Conservation (phyloP, 2,329 filamentous ascomycete genomes). For the Alternaria sp. region DNA sequence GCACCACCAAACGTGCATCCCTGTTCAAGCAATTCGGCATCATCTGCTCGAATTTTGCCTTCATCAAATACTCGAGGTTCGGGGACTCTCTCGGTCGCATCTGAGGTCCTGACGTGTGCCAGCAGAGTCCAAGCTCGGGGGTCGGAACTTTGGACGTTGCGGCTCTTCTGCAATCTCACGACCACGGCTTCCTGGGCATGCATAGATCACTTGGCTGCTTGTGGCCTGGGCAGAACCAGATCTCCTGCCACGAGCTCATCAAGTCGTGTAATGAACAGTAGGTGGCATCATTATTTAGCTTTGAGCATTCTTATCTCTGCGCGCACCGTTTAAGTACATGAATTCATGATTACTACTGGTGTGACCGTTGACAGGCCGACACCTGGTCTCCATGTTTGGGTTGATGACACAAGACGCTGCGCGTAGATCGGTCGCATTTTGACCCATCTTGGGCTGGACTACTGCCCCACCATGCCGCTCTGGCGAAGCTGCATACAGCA, state of each 20-base stretch:
- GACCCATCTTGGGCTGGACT: slow-evolving; percentile 3
- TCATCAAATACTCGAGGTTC: background rate
- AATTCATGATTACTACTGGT: background rate
- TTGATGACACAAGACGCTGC: slow-evolving; percentile 11
- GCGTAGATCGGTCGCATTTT: slow-evolving; percentile 16
- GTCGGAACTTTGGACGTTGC: background rate
- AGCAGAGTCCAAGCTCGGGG: background rate
- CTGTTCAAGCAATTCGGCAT: background rate
- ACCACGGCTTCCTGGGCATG: background rate
- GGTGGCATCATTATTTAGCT: background rate
- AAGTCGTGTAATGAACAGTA: background rate
- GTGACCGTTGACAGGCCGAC: background rate
- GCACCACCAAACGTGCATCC: background rate
- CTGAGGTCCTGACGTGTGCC: background rate
- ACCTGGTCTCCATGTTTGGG: background rate
- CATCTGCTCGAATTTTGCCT: background rate
- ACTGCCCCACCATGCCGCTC: slow-evolving; percentile 2
- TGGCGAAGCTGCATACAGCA: background rate
- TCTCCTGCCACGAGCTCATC: background rate
- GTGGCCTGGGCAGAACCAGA: background rate
- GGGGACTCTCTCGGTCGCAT: slow-evolving; percentile 2
- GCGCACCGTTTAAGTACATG: background rate
- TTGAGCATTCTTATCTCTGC: background rate
- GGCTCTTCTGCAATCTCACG: background rate
- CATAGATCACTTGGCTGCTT: background rate